Base-by-base conservation (phyloP, 306 rosid species). In the Vicia sativa region DNA sequence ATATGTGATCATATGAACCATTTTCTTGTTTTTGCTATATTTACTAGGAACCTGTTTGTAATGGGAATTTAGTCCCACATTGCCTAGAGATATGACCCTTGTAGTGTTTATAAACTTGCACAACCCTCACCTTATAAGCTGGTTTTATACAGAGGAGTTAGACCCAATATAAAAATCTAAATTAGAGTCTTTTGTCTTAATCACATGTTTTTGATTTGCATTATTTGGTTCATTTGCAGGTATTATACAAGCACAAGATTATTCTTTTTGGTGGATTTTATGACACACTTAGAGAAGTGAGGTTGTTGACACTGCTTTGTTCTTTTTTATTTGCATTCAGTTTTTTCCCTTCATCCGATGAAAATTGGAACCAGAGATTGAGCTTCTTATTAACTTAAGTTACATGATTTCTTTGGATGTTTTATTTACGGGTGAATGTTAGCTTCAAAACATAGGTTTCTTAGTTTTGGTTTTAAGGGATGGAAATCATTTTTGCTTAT, bases 211-310 rank as follows among this genome's bases (percentile, higher is more conserved):
- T 29, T 70, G 21, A 49, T 46, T 46, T 48, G 52, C 34, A 68
- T 10, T 53, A 21, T 78, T 59, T 60, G 68, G 37, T 78, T 67
- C 60, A 74, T 67, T 84, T 77, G 67, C 89, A 93, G 99, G 86
- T 93, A 29, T 65, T 93, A 70, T 93, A 93, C 97, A 93, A 93
- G 87, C 98, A 93, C 89, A 93, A 88, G 88, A 82, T 93, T 76
- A 86, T 93, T 75, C 87, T 93, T 70, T 93, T 93, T 77, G 98
- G 98, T 42, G 98, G 98, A 73, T 93, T 90, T 88, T 93, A 93
- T 77, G 98, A 93, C 79, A 93, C 97, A 34, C 91, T 90, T 59
- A 80, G 97, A 90, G 97, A 93, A 93, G 99, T 90, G 95, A 93
- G 99, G 99, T 88, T 84, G 91, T 58, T 83, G 67, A 63, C 65